These are phyloP conservation scores for Aspergillus sclerotiicarbonarius DNA, from an alignment of 495 filamentous ascomycete species.

Conservation along the genomic window DNA sequence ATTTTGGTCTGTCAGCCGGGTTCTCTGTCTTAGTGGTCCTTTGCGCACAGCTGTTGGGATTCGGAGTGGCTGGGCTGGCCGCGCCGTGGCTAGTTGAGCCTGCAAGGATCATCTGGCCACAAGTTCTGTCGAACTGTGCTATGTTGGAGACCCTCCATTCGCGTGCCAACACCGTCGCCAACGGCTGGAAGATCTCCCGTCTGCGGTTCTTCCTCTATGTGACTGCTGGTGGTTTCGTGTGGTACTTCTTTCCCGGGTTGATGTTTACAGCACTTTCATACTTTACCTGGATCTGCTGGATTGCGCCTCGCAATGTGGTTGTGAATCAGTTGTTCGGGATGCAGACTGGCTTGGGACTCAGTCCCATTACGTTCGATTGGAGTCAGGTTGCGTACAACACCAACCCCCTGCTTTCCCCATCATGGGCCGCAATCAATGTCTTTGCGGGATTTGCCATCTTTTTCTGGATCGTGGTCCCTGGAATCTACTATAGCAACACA, in stretches of 20 bases:
- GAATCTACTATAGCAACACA: conserved; percentile 38
- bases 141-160: conserved; percentile 38
- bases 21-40: conserved; percentile 61
- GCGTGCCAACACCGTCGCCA: conserved; percentile 37
- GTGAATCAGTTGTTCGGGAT: conserved; percentile 77
- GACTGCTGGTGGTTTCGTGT: conserved; percentile 53
- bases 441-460: conserved; percentile 38
- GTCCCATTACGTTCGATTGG: conserved; percentile 84
- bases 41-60: conserved; percentile 62
- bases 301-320: conserved; percentile 75
- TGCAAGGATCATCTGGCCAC: conserved; percentile 47
- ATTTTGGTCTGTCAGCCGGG: conserved; percentile 56
- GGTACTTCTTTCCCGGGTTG: conserved; percentile 77
- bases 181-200: conserved; percentile 61
- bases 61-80: conserved; percentile 62
- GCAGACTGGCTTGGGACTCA: conserved; percentile 73
- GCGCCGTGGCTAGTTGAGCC: conserved; percentile 61
- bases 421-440: conserved; percentile 56
- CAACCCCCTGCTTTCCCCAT: conserved; percentile 35
- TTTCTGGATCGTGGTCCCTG: conserved; percentile 34
- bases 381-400: conserved; percentile 46
- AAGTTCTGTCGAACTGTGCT: conserved; percentile 38
- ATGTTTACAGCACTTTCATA: conserved; percentile 80
- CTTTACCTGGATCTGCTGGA: conserved; percentile 86
- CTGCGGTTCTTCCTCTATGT: conserved; percentile 58